phyloP scores from a whole-genome alignment of 2,329 filamentous ascomycete genomes.

The Trichoderma pleuroti region DNA sequence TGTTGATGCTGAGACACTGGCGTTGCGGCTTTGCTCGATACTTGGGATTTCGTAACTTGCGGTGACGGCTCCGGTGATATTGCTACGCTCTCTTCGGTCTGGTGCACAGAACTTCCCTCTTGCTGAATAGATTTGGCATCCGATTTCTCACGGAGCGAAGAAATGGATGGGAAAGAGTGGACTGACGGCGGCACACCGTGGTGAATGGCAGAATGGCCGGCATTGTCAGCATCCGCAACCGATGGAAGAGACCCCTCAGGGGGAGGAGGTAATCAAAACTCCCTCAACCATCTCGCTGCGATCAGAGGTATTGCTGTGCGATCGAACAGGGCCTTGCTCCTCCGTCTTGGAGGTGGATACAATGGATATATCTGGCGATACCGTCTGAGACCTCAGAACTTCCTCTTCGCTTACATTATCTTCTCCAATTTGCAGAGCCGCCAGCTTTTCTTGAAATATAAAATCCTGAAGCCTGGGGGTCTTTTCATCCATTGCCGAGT shows the following conservation, averaged over 20 bases:
- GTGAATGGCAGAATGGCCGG: neutral
- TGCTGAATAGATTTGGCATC: neutral
- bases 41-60: neutral
- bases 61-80: slow-evolving; percentile 8
- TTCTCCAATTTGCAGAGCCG: neutral
- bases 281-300: neutral
- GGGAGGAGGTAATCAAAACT: slow-evolving; percentile 2
- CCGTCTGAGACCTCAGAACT: slow-evolving; percentile 9
- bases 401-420: slow-evolving; percentile 8
- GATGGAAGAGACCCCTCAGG: neutral
- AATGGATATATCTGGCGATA: slow-evolving; percentile 18
- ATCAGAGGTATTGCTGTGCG: neutral
- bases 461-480: neutral
- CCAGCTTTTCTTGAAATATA: slow-evolving; percentile 3
- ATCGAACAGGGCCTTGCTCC: neutral
- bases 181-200: neutral
- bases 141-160: slow-evolving; percentile 1
- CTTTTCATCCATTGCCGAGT: neutral
- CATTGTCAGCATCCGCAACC: neutral
- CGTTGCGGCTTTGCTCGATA: neutral
- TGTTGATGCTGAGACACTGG: neutral
- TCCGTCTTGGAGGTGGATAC: slow-evolving; percentile 5
- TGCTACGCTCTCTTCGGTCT: neutral
- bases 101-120: neutral
- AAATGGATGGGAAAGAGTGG: slow-evolving; percentile 14